Percentiles rank a stretch among this genome's conserved stretches.
Conservation (phyloP, 129 eudicot genomes). For the Heracleum sosnowskyi region DNA sequence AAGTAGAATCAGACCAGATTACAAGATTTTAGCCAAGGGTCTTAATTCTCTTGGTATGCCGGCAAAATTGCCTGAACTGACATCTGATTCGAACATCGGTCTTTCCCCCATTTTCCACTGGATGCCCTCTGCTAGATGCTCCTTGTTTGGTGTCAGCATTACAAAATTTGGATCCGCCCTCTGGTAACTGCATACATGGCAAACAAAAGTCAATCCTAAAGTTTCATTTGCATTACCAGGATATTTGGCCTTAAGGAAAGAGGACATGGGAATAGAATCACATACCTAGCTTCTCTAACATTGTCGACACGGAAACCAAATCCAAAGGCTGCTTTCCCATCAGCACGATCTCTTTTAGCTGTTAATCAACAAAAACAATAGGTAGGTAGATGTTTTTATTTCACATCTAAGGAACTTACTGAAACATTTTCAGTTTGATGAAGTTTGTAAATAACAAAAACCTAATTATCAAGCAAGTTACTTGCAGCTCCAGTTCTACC, state of each 20-base stretch:
- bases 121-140: slow-evolving; percentile 79
- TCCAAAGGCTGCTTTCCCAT: slow-evolving; percentile 63
- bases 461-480: background rate
- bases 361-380: slow-evolving; percentile 13
- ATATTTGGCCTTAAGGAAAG: background rate
- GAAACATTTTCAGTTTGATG: background rate
- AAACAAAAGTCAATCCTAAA: background rate
- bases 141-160: slow-evolving; percentile 92
- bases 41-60: slow-evolving; percentile 83
- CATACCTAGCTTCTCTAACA: slow-evolving; percentile 79
- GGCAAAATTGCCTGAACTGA: slow-evolving; percentile 74
- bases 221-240: background rate
- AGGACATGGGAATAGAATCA: background rate
- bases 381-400: background rate
- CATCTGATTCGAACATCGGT: slow-evolving; percentile 63
- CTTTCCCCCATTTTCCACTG: slow-evolving; percentile 70
- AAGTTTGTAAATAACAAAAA: background rate
- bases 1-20: slow-evolving; percentile 13
- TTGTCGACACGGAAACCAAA: slow-evolving; percentile 82
- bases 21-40: slow-evolving; percentile 72
- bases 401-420: background rate
- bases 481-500: background rate
- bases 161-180: slow-evolving; percentile 91
- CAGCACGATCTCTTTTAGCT: slow-evolving; percentile 67
- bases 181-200: slow-evolving; percentile 54